Percentiles rank a stretch among this genome's conserved stretches.
These are phyloP conservation scores for Lipomyces sp. DNA, from an alignment of 805 yeast species.

Conservation along the genomic window DNA sequence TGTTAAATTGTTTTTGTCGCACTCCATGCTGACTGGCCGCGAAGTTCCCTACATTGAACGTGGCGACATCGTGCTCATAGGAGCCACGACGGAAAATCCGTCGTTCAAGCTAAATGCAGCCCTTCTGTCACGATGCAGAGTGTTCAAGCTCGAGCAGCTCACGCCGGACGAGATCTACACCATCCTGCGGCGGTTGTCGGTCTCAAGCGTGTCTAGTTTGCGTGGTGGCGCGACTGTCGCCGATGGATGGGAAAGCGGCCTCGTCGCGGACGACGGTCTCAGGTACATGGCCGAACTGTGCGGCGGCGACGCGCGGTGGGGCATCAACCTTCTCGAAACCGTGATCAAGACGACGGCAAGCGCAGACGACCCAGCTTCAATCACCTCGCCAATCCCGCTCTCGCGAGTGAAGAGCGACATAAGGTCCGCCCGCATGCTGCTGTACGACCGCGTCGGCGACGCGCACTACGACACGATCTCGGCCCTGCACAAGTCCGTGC, in stretches of 20 bases:
- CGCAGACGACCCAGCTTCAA: slow-evolving; percentile 35
- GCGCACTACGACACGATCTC: slow-evolving; percentile 92
- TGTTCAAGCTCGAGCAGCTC: slow-evolving; percentile 63
- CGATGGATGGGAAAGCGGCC: slow-evolving; percentile 1
- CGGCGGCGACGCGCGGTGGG: slow-evolving; percentile 86
- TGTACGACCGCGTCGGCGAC: slow-evolving; percentile 86
- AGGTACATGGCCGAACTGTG: slow-evolving; percentile 69
- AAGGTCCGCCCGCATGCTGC: slow-evolving; percentile 45
- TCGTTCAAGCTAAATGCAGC: slow-evolving; percentile 79
- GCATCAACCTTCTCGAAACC: slow-evolving; percentile 75
- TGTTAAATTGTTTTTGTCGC: no score
- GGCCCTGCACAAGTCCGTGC: slow-evolving; percentile 87
- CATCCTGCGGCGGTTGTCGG: slow-evolving; percentile 50
- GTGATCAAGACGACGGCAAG: not conserved
- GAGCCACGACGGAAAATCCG: slow-evolving; percentile 98
- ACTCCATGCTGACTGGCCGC: not conserved
- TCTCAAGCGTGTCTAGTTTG: slow-evolving; percentile 1
- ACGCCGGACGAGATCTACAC: slow-evolving; percentile 47
- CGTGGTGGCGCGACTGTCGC: slow-evolving; percentile 1
- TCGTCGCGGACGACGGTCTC: slow-evolving; percentile 53
- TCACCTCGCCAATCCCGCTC: not conserved
- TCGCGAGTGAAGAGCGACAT: slow-evolving; percentile 5
- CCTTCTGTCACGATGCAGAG: slow-evolving; percentile 75
- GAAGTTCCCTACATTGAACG: slow-evolving; percentile 71
- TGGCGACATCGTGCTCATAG: slow-evolving; percentile 77